Conservation (phyloP, 1,284 basidiomycete genomes). For the Phellinidium pouzarii region DNA sequence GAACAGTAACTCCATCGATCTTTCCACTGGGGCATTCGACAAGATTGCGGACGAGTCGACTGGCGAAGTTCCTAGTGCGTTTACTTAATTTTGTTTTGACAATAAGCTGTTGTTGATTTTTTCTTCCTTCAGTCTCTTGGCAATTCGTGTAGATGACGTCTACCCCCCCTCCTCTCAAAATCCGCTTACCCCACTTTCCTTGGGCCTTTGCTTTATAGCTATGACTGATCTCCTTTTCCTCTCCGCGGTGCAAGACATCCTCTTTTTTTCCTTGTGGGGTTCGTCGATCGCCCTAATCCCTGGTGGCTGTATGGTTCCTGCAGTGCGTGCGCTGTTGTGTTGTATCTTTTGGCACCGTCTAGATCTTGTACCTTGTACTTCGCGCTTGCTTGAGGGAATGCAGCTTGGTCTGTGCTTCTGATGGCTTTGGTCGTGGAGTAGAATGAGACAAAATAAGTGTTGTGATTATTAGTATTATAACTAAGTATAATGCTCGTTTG, state of each 20-base stretch:
- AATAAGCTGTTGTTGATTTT: constrained; percentile 11
- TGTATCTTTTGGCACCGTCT: neutral
- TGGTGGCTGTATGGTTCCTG: neutral
- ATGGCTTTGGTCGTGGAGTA: neutral
- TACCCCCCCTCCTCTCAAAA: constrained; percentile 14
- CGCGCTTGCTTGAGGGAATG: neutral
- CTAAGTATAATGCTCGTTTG: too few species aligned
- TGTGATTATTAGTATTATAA: neutral
- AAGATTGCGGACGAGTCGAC: constrained; percentile 45
- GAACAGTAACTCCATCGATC: constrained; percentile 65
- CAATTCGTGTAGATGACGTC: constrained; percentile 30
- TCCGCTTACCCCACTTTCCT: constrained; percentile 12
- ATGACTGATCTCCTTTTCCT: neutral
- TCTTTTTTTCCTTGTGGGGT: neutral
- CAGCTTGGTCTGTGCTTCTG: neutral
- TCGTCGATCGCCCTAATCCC: neutral
- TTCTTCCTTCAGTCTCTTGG: constrained; percentile 40
- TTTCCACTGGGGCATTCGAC: constrained; percentile 71
- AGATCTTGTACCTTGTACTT: too few species aligned
- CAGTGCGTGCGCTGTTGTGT: neutral
- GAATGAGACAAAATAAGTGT: too few species aligned
- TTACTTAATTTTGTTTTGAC: neutral
- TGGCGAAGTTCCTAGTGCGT: constrained; percentile 47
- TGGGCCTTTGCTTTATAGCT: constrained; percentile 2
- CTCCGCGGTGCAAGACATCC: neutral